These are phyloP conservation scores for Musa itinerans DNA, from an alignment of 176 grass and related monocot species.

Conservation along the genomic window DNA sequence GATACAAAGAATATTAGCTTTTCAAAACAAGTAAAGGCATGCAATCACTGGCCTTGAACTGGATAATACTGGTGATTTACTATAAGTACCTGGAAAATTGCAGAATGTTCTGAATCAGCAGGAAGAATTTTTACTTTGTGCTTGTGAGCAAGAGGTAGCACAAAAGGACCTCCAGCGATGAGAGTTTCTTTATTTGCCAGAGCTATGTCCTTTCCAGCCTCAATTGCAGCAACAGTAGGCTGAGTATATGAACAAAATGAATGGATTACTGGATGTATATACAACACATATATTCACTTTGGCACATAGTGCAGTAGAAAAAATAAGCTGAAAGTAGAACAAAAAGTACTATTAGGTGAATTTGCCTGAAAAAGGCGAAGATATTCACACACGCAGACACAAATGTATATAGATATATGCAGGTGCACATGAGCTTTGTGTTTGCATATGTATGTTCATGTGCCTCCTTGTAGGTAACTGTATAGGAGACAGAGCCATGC, in stretches of 20 bases:
- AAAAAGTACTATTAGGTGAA: too few relatives aligned
- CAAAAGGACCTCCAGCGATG: slow-evolving; percentile 94
- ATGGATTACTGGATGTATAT: too few relatives aligned
- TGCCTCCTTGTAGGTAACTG: too few relatives aligned
- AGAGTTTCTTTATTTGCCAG: slow-evolving; percentile 96
- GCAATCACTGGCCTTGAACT: neutral
- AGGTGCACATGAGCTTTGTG: too few relatives aligned
- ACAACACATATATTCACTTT: too few relatives aligned
- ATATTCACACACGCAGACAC: too few relatives aligned
- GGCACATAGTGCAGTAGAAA: too few relatives aligned
- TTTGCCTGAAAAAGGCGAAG: too few relatives aligned
- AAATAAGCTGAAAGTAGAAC: too few relatives aligned
- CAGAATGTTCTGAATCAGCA: slow-evolving; percentile 98
- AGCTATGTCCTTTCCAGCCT: slow-evolving; percentile 95
- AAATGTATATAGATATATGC: too few relatives aligned
- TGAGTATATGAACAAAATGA: slow-evolving; percentile 19
- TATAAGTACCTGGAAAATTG: slow-evolving; percentile 85
- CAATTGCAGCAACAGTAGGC: slow-evolving; percentile 97
- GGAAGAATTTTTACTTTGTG: slow-evolving; percentile 98
- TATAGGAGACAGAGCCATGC: too few relatives aligned
- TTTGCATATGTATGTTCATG: too few relatives aligned
- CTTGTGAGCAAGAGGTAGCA: slow-evolving; percentile 95
- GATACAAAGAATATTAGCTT: neutral
- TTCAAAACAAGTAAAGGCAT: neutral
- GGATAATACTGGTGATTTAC: neutral